Evolutionary conservation across 345 rosid genomes (phyloP).

Genomic region (Populus alba): DNA sequence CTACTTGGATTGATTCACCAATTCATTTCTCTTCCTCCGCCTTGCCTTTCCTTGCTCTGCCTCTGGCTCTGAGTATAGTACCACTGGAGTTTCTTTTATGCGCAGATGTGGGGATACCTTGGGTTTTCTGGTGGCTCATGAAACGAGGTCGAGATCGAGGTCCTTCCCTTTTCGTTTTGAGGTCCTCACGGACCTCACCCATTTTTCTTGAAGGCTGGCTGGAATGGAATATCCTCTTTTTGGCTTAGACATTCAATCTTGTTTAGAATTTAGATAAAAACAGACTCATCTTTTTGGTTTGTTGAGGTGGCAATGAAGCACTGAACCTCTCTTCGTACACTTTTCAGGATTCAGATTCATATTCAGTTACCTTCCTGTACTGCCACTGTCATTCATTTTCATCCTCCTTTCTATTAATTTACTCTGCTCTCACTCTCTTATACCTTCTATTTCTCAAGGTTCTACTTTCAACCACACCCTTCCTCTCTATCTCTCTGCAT

Average conservation of each 20-base stretch:
- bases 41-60: background rate
- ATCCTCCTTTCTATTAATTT: conserved; percentile 8
- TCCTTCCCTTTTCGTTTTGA: conserved; percentile 34
- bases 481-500: background rate
- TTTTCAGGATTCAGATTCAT: conserved; percentile 29
- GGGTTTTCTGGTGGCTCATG: conserved; percentile 30
- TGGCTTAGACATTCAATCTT: conserved; percentile 31
- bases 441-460: background rate
- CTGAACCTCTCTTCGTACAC: conserved; percentile 24
- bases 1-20: background rate
- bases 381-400: conserved; percentile 15
- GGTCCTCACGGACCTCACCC: conserved; percentile 28
- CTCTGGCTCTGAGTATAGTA: background rate
- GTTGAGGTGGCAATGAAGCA: conserved; percentile 31
- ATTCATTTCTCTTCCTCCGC: background rate
- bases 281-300: conserved; percentile 11
- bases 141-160: conserved; percentile 45
- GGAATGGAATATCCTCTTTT: conserved; percentile 21
- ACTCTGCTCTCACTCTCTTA: background rate
- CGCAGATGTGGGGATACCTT: background rate
- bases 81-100: background rate
- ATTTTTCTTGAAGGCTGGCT: conserved; percentile 15
- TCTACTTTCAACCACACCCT: conserved; percentile 10
- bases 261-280: background rate
- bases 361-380: conserved; percentile 4